A percentile compares a stretch with the other conserved stretches of the same genome.
Evolutionary conservation across 1,139 yeast species (phyloP).

Genomic region (Saccharomyces hybrid): DNA sequence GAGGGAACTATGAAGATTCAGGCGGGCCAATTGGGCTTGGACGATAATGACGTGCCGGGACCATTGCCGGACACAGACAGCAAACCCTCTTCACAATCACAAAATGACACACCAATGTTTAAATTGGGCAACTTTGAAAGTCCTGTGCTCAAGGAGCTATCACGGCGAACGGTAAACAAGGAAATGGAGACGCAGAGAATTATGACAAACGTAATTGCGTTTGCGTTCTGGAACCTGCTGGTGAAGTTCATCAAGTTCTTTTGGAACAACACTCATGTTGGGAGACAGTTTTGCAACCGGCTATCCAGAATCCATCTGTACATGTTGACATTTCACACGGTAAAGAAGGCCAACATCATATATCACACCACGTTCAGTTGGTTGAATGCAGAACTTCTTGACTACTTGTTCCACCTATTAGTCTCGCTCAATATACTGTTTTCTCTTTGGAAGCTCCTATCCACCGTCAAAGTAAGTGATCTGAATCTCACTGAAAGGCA

Average conservation of each 20-base stretch:
- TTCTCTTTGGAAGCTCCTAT: conserved; percentile 33
- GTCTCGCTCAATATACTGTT: conserved; percentile 33
- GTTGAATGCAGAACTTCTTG: conserved; percentile 9
- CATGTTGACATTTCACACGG: not conserved
- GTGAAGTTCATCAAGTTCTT: conserved; percentile 23
- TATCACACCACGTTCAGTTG: conserved; percentile 1
- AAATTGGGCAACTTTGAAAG: conserved; percentile 25
- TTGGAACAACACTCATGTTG: conserved; percentile 18
- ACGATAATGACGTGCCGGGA: not conserved
- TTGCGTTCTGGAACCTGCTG: conserved; percentile 27
- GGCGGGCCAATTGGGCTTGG: not conserved
- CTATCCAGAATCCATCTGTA: not conserved
- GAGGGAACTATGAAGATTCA: not conserved
- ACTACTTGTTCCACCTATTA: conserved; percentile 27
- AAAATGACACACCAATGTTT: not conserved
- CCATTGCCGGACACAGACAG: not conserved
- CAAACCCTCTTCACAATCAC: not conserved
- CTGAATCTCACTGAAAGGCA: conserved; percentile 37
- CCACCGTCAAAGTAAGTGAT: conserved; percentile 33
- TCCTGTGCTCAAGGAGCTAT: conserved; percentile 32
- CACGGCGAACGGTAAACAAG: conserved; percentile 33
- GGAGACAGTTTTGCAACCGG: conserved; percentile 7
- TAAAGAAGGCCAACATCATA: not conserved
- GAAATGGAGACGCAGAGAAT: conserved; percentile 34
- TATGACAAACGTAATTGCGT: conserved; percentile 29